Percentiles rank a stretch among this genome's conserved stretches.
These are phyloP conservation scores for Farysia itapuensis DNA, from an alignment of 1,284 basidiomycete species.

Conservation along the genomic window DNA sequence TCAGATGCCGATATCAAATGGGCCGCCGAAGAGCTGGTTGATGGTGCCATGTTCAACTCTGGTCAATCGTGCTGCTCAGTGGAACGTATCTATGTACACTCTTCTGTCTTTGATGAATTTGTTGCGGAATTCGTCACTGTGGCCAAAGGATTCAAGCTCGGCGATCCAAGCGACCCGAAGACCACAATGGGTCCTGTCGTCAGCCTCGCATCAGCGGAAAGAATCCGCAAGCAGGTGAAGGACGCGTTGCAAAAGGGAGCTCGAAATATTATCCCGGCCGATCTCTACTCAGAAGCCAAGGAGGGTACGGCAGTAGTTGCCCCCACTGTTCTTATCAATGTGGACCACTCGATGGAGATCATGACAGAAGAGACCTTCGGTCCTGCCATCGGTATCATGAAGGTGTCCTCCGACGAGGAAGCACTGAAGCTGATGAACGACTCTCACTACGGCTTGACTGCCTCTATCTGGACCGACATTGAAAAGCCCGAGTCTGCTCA, in stretches of 20 bases:
- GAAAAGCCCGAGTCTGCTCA: constrained; percentile 67
- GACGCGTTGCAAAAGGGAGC: constrained; percentile 66
- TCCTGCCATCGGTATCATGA: constrained; percentile 85
- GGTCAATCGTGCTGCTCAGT: constrained; percentile 88
- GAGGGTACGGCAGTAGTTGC: constrained; percentile 79
- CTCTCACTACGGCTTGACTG: constrained; percentile 89
- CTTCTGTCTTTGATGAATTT: constrained; percentile 77
- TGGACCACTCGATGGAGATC: constrained; percentile 87
- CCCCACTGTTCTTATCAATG: constrained; percentile 83
- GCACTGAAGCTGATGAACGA: constrained; percentile 90
- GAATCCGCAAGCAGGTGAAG: constrained; percentile 79
- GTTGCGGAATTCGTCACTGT: constrained; percentile 74
- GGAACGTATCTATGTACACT: constrained; percentile 91
- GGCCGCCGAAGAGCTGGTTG: constrained; percentile 81
- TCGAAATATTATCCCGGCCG: constrained; percentile 12
- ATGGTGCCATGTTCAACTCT: constrained; percentile 94
- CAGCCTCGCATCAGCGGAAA: constrained; percentile 76
- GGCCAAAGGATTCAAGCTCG: constrained; percentile 79
- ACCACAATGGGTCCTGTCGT: constrained; percentile 89
- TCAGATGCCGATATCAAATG: constrained; percentile 79
- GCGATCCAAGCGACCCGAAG: constrained; percentile 74
- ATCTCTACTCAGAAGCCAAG: constrained; percentile 67
- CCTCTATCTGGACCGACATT: constrained; percentile 83
- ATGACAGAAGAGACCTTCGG: constrained; percentile 77
- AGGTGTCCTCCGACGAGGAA: constrained; percentile 79